A percentile compares a stretch with the other conserved stretches of the same genome.
phyloP scores from a whole-genome alignment of 1,284 basidiomycete species.

The Leccinum angustisporum region DNA sequence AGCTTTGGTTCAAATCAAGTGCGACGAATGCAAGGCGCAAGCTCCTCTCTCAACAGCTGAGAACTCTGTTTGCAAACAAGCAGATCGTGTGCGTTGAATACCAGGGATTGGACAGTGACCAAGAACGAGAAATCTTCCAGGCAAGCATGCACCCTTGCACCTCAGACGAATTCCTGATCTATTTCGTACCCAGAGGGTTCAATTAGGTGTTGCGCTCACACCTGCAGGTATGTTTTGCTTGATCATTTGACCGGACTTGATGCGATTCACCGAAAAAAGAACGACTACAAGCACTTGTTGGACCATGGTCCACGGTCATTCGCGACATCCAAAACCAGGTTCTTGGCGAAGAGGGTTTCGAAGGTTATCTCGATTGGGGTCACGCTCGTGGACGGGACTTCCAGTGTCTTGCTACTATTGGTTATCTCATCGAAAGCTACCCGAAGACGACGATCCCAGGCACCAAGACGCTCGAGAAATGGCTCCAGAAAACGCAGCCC shows the following conservation, averaged over 20 bases:
- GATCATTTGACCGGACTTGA: background rate
- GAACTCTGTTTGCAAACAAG: constrained; percentile 42
- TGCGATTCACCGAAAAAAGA: constrained; percentile 31
- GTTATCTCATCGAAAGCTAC: constrained; percentile 41
- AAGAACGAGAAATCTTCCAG: constrained; percentile 38
- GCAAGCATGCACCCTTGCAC: constrained; percentile 18
- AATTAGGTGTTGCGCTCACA: constrained; percentile 37
- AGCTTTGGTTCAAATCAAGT: constrained; percentile 39
- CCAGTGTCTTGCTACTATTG: constrained; percentile 44
- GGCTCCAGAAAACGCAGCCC: constrained; percentile 33
- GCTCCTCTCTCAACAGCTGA: constrained; percentile 26
- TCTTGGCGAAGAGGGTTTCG: constrained; percentile 43
- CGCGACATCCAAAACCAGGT: constrained; percentile 42
- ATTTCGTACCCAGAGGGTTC: constrained; percentile 40
- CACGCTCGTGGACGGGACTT: constrained; percentile 49
- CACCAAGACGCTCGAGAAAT: constrained; percentile 41
- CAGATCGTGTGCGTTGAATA: constrained; percentile 55
- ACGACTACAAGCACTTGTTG: constrained; percentile 46
- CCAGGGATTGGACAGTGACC: constrained; percentile 36
- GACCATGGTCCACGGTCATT: constrained; percentile 43
- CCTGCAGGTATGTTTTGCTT: constrained; percentile 41
- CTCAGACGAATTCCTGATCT: background rate
- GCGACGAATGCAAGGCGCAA: constrained; percentile 25
- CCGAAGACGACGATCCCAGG: constrained; percentile 34
- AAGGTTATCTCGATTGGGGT: constrained; percentile 46